Base-by-base conservation (phyloP, 192 early-diverging fungal species). In the Jimgerdemannia flammicorona region DNA sequence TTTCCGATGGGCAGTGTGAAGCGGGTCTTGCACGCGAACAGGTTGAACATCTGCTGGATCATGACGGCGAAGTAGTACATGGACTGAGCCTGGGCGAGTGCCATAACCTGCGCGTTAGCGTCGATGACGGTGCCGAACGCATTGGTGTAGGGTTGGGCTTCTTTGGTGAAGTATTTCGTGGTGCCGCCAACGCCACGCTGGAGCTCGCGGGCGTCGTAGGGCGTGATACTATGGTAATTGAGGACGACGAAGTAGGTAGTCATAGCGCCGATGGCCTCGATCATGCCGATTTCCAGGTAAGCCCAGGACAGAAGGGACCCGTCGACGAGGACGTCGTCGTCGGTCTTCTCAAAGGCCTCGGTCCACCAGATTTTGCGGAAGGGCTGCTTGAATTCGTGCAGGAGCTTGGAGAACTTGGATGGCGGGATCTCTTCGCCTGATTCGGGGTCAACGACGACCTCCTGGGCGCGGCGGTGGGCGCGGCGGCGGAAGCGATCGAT, bases 31-130 rank as follows among this genome's bases (percentile, higher is more conserved):
- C 92, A 93, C 19, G 93, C 93, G 80, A 99, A 98, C 87, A 96
- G 77, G 85, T 99, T 99, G 88, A 96, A 97, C 73, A 94, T 90
- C 79, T 99, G 97, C 84, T 90, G 85, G 79, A 96, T 90, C 86
- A 96, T 85, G 29, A 99, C 85, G 40, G 86, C 85, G 9, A 94
- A 82, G 79, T 95, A 96, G 71, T 87, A 88, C 18, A 86, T 88
- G 10, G 94, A 93, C 75, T 95, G 95, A 18, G 90, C 95, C 79
- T 93, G 89, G 71, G 84, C 87, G 3, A 96, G 80, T 14, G 94
- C 88, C 44, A 91, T 86, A 20, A 83, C 80, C 84, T 97, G 91
- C 2, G 80, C 72, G 6, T 76, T 77, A 29, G 86, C 92, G 42
- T 80, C 78, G n/a, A 29, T 11, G 29, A 1, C 1, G 29, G 1